Percentiles rank a stretch among this genome's conserved stretches.
Evolutionary conservation across 805 yeast species (phyloP).

Genomic region (Cyberlindnera subsufficiens): DNA sequence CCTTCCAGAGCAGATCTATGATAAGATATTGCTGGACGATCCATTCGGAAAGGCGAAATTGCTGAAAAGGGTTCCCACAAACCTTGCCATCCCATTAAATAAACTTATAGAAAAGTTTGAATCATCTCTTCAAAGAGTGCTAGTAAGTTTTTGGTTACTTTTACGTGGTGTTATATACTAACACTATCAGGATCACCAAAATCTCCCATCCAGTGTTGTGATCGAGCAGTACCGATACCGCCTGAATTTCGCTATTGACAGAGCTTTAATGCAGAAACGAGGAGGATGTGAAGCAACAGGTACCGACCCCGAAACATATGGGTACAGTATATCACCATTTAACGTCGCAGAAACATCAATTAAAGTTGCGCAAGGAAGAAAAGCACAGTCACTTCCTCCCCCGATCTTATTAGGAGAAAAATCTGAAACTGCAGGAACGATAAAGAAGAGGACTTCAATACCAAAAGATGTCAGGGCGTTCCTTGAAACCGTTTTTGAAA

Average conservation of each 20-base stretch:
- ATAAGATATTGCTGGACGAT: neutral
- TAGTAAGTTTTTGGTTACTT: neutral
- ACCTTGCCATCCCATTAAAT: neutral
- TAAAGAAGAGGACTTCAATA: constrained; percentile 3
- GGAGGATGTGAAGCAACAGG: too few relatives aligned
- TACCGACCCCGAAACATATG: too few relatives aligned
- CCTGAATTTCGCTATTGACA: too few relatives aligned
- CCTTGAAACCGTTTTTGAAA: constrained; percentile 16
- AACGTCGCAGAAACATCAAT: too few relatives aligned
- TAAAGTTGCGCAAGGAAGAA: too few relatives aligned
- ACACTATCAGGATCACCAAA: neutral
- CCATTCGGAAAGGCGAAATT: neutral
- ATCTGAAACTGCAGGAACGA: neutral
- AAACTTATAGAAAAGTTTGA: constrained; percentile 1
- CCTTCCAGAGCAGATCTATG: neutral
- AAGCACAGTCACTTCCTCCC: too few relatives aligned
- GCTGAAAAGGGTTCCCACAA: neutral
- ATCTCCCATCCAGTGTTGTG: neutral
- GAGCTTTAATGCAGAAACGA: too few relatives aligned
- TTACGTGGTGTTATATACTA: neutral
- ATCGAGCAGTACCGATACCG: too few relatives aligned
- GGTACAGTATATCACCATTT: too few relatives aligned
- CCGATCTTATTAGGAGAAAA: neutral
- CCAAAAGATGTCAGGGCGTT: constrained; percentile 9
- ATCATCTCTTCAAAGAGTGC: neutral